A percentile compares a stretch with the other conserved stretches of the same genome.
These are phyloP conservation scores for Parachaetomium inaequale DNA, from an alignment of 495 filamentous ascomycete species.

Conservation along the genomic window DNA sequence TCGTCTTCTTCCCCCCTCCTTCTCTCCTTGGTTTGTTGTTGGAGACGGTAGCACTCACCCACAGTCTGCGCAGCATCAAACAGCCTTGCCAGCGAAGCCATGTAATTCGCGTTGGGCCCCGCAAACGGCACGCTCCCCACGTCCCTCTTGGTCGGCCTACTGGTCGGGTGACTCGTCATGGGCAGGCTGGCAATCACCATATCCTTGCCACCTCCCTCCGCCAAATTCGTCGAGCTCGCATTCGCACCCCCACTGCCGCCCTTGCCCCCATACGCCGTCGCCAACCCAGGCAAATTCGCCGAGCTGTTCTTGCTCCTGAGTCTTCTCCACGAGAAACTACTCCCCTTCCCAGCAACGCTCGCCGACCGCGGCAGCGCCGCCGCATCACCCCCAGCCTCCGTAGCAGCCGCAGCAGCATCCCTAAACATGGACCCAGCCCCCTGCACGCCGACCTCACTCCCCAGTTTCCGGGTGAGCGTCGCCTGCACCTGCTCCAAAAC, in stretches of 20 bases:
- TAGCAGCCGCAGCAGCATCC: conserved; percentile 45
- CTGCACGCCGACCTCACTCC: conserved; percentile 83
- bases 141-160: conserved; percentile 62
- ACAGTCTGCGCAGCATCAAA: conserved; percentile 93
- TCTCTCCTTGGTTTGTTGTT: not conserved
- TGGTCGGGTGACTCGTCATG: conserved; percentile 68
- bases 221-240: conserved; percentile 28
- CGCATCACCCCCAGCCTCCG: conserved; percentile 20
- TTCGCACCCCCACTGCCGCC: conserved; percentile 22
- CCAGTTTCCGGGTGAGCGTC: conserved; percentile 74
- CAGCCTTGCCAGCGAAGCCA: conserved; percentile 82
- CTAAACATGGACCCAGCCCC: conserved; percentile 65
- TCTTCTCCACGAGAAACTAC: conserved; percentile 76
- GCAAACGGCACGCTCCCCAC: conserved; percentile 63
- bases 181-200: conserved; percentile 69
- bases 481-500: conserved; percentile 82
- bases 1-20: not conserved
- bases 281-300: conserved; percentile 43
- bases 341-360: conserved; percentile 62
- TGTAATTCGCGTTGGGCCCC: conserved; percentile 85
- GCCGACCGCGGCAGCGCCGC: conserved; percentile 47
- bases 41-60: conserved; percentile 57
- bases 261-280: conserved; percentile 44
- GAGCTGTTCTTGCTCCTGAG: conserved; percentile 84
- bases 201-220: conserved; percentile 57